phyloP scores from a whole-genome alignment of 371 early-diverging fungal genomes.

The Apophysomyces variabilis region DNA sequence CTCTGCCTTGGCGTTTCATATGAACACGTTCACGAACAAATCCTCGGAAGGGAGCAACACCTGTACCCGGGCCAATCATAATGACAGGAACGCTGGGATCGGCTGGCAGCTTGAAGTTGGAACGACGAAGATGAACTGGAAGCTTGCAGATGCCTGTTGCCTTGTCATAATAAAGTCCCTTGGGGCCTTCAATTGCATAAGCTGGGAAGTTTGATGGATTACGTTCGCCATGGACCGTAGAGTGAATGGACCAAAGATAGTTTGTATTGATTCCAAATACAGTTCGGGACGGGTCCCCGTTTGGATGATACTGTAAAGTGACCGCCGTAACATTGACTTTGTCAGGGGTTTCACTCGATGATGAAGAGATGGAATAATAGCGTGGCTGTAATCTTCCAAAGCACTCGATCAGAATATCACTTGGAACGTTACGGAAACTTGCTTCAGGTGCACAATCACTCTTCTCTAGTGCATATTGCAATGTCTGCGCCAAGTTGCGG shows the following conservation, averaged over 20 bases:
- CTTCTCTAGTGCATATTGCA: conserved; percentile 32
- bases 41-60: conserved; percentile 92
- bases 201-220: conserved; percentile 31
- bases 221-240: conserved; percentile 24
- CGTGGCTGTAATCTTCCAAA: conserved; percentile 84
- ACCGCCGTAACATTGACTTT: conserved; percentile 83
- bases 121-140: conserved; percentile 86
- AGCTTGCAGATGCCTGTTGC: conserved; percentile 38
- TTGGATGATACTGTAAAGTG: conserved; percentile 76
- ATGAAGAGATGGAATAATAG: conserved; percentile 93
- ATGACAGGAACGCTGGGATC: conserved; percentile 78
- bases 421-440: conserved; percentile 46
- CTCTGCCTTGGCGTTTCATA: conserved; percentile 42
- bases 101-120: conserved; percentile 81
- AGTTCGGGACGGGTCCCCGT: conserved; percentile 44
- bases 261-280: conserved; percentile 78
- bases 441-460: conserved; percentile 26
- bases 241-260: conserved; percentile 59
- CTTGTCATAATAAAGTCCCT: conserved; percentile 29
- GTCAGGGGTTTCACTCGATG: conserved; percentile 67
- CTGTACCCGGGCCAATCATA: conserved; percentile 97
- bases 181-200: conserved; percentile 44
- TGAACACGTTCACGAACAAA: conserved; percentile 87
- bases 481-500: conserved; percentile 61
- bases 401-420: conserved; percentile 72